Evolutionary conservation across 768 basidiomycete genomes (phyloP), one percentile per base, ranked within the genome.

Genomic region (Lyophyllum shimeji): DNA sequence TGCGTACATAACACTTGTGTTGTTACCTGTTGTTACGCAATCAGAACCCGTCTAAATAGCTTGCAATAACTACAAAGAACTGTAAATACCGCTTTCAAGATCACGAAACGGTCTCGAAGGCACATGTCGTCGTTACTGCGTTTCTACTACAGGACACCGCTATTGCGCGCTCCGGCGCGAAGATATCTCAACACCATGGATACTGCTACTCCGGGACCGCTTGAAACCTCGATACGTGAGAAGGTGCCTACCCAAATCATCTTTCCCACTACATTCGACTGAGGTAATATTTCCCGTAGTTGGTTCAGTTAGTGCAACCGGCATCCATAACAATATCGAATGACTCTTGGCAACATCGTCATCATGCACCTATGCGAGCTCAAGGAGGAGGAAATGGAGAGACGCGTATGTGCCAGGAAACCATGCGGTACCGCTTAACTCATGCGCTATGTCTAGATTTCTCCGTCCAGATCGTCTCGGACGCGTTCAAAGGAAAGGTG

Each of bases 281-380:
- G 54, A 60, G 54, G 45, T 47, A 50, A 63, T 53, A 50, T 61
- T 47, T 59, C 58, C 24, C 42, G 55, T 67, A 93, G 92, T 74
- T 94, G 61, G 82, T 76, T 52, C 67, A 72, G 43, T 73, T 83
- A 48, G 76, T 94, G 52, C 74, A 77, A 62, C 91, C 92, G 18
- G 70, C 79, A 52, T 76, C 78, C 63, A 76, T 94, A 65, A 76
- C 67, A 52, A 86, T 94, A 66, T 78, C 78, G 33, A 94, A 94
- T 71, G 88, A 94, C 65, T 93, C 92, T 50, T 86, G 84, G 82
- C 79, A 89, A 73, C 92, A 94, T 71, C 82, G 88, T 65, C 88
- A 93, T 74, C 92, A 94, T 73, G 80, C 81, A 53, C 78, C 92
- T 46, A 94, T 94, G 92, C 81, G 81, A 67, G 85, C 78, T 43